These are phyloP conservation scores for Ajuga chamaepitys DNA, from an alignment of 257 asterid genomes.

Conservation along the genomic window DNA sequence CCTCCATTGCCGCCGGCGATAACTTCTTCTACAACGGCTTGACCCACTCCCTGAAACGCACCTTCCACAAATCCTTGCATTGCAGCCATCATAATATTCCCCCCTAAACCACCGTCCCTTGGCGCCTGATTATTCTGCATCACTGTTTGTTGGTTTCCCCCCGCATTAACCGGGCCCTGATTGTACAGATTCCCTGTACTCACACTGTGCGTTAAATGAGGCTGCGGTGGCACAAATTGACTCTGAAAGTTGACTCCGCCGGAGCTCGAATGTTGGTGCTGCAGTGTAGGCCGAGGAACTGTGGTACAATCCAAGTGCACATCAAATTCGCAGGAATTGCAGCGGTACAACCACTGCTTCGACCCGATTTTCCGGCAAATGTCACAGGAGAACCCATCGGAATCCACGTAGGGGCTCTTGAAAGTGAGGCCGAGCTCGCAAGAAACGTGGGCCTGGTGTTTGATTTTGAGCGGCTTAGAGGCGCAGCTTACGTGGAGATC, in stretches of 20 bases:
- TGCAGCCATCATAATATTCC: slow-evolving; percentile 26
- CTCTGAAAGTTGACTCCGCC: neutral
- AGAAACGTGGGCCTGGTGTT: slow-evolving; percentile 29
- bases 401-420: slow-evolving; percentile 30
- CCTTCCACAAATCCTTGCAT: slow-evolving; percentile 38
- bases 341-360: slow-evolving; percentile 64
- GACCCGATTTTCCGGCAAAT: slow-evolving; percentile 35
- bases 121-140: slow-evolving; percentile 11
- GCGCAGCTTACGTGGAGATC: slow-evolving; percentile 64
- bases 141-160: slow-evolving; percentile 6
- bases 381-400: slow-evolving; percentile 51
- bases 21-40: slow-evolving; percentile 26
- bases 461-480: slow-evolving; percentile 31
- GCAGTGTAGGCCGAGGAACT: neutral
- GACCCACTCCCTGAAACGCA: slow-evolving; percentile 37
- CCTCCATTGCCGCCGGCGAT: slow-evolving; percentile 2
- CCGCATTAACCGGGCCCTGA: neutral
- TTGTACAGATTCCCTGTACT: slow-evolving; percentile 13
- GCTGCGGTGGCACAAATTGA: neutral
- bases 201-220: slow-evolving; percentile 19
- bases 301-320: slow-evolving; percentile 43
- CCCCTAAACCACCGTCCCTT: neutral
- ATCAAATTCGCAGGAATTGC: slow-evolving; percentile 46
- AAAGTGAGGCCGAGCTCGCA: slow-evolving; percentile 48
- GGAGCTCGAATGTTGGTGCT: slow-evolving; percentile 22